Base-by-base conservation (phyloP, 2,329 filamentous ascomycete species). In the Nakataea oryzae region DNA sequence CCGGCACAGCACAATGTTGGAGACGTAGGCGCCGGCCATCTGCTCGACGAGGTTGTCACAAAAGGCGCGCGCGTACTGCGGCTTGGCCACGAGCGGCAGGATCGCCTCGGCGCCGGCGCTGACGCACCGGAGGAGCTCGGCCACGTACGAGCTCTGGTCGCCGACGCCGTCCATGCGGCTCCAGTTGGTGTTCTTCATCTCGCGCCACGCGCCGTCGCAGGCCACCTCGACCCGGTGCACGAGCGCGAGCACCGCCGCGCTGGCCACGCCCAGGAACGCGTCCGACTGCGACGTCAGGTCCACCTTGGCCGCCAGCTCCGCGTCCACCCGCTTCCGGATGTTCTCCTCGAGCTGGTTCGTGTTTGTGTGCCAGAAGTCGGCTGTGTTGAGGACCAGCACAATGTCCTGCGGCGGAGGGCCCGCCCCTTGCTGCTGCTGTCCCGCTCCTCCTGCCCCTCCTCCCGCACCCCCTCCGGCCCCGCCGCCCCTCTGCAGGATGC, bases 141-240 rank as follows among this genome's bases (percentile, higher is more conserved):
- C 85, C 29, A 97, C 91, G 69, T 97, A 99, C 0, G 89, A 87
- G 74, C 92, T 97, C 71, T 97, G 92, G 72, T 99, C 95, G 57
- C 91, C 91, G 4, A 96, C 95, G 64, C 84, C 89, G 68, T 97
- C 95, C 80, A 99, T 90, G 66, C 89, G 92, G 73, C 88, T 90
- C 95, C 95, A 99, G 59, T 93, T 90, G 0, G 89, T 96, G 71
- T 97, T 96, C 65, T 88, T 89, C 95, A 99, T 99, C 77, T 97
- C 95, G 62, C 93, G 86, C 95, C 93, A 99, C 21, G 88, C 87
- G 0, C 89, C 85, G 66, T 97, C 93, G 68, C 92, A 89, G 61
- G 89, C 88, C 0, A 87, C 73, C 71, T 96, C 93, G 5, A 96
- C 90, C 69, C 87, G 88, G 64, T 90, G 87, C 6, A 97, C 93